Base-by-base conservation (phyloP, 2,329 filamentous ascomycete genomes). In the Tolypocladium paradoxum region DNA sequence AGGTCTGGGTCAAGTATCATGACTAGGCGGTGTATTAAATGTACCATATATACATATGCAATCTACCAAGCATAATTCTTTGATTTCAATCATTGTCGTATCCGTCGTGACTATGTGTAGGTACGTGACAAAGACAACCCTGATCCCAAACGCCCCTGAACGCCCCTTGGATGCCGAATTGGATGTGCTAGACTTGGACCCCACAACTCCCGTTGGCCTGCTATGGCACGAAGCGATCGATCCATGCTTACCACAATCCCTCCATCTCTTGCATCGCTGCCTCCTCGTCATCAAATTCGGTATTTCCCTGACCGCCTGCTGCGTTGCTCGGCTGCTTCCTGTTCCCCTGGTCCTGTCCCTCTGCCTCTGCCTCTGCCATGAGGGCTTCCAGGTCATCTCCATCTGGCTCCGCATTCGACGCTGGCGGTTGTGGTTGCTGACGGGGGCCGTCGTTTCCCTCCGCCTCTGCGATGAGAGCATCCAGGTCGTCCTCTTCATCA, bases 201-300 rank as follows among this genome's bases (percentile, higher is more conserved):
- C 18, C 43, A 2, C 3, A n/a, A 31, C 24, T 46, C 24, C 24
- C 18, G 16, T 29, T 7, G 24, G 24, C 43, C 16, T n/a, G 6
- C 16, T 46, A 9, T 18, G 9, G 4, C 14, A 18, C 31, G 16
- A 45, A 24, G n/a, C n/a, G n/a, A 33, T 12, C n/a, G 34, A 12
- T 14, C n/a, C n/a, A 48, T 0, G 48, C 34, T 48, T n/a, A 78
- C 76, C 76, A 81, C 27, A 79, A 56, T 0, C 73, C 78, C 40
- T 78, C 77, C 76, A 82, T 79, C 57, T 81, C 81, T 37, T 77
- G 81, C 81, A 90, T 84, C 1, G 78, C 83, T 55, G 82, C 84
- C 67, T 86, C 81, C 16, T 86, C 83, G 52, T 84, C 83, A 1
- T 75, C 78, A 64, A 79, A 83, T 27, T 73, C 67, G 36, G 75